Conservation (phyloP, 75 land plant species). For the Pinus albicaulis region DNA sequence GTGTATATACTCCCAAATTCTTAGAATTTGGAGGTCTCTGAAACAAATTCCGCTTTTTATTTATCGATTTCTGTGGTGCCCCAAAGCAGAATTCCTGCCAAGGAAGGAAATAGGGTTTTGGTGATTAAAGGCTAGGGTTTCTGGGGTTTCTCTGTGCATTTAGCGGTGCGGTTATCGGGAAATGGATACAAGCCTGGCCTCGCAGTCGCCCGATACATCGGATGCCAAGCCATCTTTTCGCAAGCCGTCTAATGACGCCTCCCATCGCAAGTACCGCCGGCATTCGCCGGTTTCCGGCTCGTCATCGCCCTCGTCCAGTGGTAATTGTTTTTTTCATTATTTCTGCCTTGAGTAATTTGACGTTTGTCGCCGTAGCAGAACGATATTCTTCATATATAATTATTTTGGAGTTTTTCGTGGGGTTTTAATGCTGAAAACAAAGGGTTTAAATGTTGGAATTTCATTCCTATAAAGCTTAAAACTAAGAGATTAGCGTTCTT, state of each 20-base stretch:
- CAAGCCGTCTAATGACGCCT: constrained; percentile 58
- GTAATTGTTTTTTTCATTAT: constrained; percentile 18
- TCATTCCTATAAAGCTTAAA: neutral
- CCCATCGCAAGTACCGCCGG: constrained; percentile 57
- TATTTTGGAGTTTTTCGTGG: neutral
- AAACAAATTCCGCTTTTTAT: neutral
- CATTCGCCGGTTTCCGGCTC: constrained; percentile 43
- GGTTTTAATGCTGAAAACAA: neutral
- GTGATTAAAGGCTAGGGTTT: neutral
- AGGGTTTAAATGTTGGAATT: neutral
- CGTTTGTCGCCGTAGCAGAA: neutral
- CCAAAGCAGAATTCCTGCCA: neutral
- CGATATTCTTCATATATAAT: neutral
- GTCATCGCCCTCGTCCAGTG: constrained; percentile 40
- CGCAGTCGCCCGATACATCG: constrained; percentile 23
- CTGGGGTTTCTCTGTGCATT: neutral
- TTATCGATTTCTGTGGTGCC: neutral
- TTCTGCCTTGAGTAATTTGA: neutral
- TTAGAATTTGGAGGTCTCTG: neutral
- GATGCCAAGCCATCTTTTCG: constrained; percentile 57
- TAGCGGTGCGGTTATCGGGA: neutral
- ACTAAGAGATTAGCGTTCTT: neutral
- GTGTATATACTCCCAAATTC: neutral
- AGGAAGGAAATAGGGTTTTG: neutral
- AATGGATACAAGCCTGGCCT: constrained; percentile 27